Evolutionary conservation across 2,329 filamentous ascomycete species (phyloP), one percentile per base, ranked within the genome.

Genomic region (Blastomyces parvus): DNA sequence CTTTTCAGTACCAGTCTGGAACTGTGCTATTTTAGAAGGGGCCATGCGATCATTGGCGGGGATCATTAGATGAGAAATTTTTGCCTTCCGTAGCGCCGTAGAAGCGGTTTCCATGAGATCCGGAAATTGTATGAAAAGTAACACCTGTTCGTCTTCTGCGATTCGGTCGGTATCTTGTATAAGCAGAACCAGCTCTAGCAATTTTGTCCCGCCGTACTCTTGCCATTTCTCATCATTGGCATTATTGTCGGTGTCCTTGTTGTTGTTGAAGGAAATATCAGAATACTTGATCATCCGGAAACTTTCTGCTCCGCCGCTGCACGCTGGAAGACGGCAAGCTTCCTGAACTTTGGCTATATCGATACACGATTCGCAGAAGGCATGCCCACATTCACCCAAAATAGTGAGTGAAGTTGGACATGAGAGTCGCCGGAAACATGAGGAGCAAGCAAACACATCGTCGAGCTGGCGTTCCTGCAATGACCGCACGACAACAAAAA

Each of bases 51-150:
- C 69, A 19, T 68, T 70, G 2, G 73, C 70, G 2, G 71, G 70
- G 50, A 83, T 74, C 14, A 74, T 72, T 0, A 74, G 69, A 64
- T 75, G 73, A 1, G 68, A 67, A 60, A 77, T 74, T 0, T 65
- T 50, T 1, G 72, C 71, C 4, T 66, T 42, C 8, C 67, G 50
- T 6, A 78, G 64, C 2, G 72, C 73, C 25, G 67, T 66, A 2
- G 69, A 70, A 9, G 70, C 70, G 0, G 78, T 75, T 0, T 74
- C 64, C 60, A 82, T 74, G 40, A 84, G 71, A 14, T 80, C 74
- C 0, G 71, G 68, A 55, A 78, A 82, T 63, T 86, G 84, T 1
- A 84, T 77, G 68, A 86, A 86, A 0, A 86, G 66, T 8, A 86
- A 72, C 0, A 80, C 79, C 64, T 81, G 78, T n/a, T 86, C 82